Evolutionary conservation across 345 rosid genomes (phyloP), one percentile per base, ranked within the genome.

Genomic region (Brassica carinata): DNA sequence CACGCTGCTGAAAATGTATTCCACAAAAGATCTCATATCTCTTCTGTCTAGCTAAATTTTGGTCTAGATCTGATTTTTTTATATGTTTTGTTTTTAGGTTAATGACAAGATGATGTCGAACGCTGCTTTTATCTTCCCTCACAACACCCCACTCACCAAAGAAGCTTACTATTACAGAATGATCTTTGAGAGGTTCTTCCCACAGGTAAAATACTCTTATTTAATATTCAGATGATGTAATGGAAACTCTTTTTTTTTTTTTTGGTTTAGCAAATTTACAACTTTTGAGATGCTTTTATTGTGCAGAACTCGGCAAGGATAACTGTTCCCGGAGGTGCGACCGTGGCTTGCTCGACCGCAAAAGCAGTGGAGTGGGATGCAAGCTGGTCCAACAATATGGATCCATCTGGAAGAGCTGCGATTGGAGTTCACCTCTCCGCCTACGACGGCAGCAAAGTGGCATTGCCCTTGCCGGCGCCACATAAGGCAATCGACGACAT

Each of bases 321-420:
- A 71, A 88, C 93, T 3, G 98, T 95, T 76, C 98, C 97, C 0
- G 98, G 99, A 79, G 99, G 99, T 77, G 87, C 98, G 0, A 95
- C 91, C 23, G 80, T 93, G 31, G 99, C 99, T 2, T 95, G 98
- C 83, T 91, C 97, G 88, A 91, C 99, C 0, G 97, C 94, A 0
- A 93, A 88, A 72, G 98, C 99, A n/a, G 82, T 93, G 0, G 97
- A 91, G 63, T 95, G 99, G 97, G 98, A 95, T 34, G 90, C 88
- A 29, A 69, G 88, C 1, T 93, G 99, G 99, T 86, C 92, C 8
- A 87, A 84, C 57, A 95, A 95, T 69, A 92, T 95, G 3, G 99
- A 95, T 57, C 99, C 99, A 17, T 95, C 99, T 0, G 98, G 99
- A 61, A 79, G 99, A 82, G 99, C 98, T 6, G 99, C 98, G 9